Conservation (phyloP, 495 filamentous ascomycete species). For the Penicillium pulvis region DNA sequence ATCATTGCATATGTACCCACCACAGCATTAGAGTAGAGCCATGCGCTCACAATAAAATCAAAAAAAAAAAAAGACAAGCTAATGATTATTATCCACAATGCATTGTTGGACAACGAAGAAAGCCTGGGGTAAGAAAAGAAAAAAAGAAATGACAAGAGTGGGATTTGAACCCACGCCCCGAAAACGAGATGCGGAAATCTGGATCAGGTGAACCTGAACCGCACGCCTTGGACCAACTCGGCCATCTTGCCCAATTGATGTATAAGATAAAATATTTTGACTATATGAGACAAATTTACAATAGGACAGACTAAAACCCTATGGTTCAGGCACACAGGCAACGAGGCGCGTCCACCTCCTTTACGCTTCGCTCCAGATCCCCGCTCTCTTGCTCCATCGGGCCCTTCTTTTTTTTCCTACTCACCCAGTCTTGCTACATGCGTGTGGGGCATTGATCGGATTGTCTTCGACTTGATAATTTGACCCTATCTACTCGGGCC, state of each 20-base stretch:
- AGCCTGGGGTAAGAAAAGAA: not conserved
- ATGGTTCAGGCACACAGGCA: constrained; percentile 5
- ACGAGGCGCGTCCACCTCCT: constrained; percentile 15
- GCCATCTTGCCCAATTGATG: constrained; percentile 32
- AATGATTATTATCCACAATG: not conserved
- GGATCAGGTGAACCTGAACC: constrained; percentile 38
- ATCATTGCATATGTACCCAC: too few relatives aligned
- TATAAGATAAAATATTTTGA: not conserved
- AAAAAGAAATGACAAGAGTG: constrained; percentile 38
- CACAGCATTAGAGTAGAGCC: too few relatives aligned
- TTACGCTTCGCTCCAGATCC: constrained; percentile 13
- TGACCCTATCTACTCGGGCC: not conserved
- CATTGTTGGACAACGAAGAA: not conserved
- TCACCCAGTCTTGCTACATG: not conserved
- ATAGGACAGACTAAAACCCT: too few relatives aligned
- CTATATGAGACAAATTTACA: not conserved
- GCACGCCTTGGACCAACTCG: constrained; percentile 42
- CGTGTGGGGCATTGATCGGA: constrained; percentile 2
- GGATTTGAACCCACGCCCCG: constrained; percentile 43
- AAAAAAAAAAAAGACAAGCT: not conserved
- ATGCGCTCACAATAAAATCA: too few relatives aligned
- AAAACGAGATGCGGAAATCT: constrained; percentile 28
- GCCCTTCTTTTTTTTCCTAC: constrained; percentile 6
- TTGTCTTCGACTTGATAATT: not conserved
- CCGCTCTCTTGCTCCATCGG: constrained; percentile 10